Evolutionary conservation across 176 grass and related monocot species (phyloP).

Genomic region (Raddia guianensis): DNA sequence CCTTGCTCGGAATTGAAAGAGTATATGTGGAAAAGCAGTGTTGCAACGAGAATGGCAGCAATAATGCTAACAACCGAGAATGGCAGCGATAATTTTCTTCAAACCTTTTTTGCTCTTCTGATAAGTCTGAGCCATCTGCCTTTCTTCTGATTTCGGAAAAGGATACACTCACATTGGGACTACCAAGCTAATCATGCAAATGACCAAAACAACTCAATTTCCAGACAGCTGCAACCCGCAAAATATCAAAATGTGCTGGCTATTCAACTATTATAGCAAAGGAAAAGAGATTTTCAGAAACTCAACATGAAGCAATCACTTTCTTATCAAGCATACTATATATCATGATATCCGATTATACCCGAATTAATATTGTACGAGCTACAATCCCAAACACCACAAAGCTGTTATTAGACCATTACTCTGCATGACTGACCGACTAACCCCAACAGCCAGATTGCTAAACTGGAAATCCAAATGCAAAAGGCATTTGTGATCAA

Average conservation of each 20-base stretch:
- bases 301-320: not conserved
- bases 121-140: not conserved
- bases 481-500: constrained; percentile 43
- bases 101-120: not conserved
- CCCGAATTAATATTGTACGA: constrained; percentile 48
- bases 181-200: not conserved
- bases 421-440: constrained; percentile 33
- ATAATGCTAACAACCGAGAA: not conserved
- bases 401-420: constrained; percentile 33
- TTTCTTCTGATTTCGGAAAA: not conserved
- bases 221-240: not conserved
- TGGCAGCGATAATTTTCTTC: not conserved
- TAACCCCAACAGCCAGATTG: constrained; percentile 9
- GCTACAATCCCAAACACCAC: constrained; percentile 45
- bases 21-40: not conserved
- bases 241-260: not conserved
- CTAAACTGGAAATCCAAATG: constrained; percentile 52
- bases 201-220: not conserved
- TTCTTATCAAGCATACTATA: constrained; percentile 52
- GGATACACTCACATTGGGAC: not conserved
- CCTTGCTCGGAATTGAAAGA: not conserved
- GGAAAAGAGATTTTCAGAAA: not conserved
- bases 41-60: not conserved
- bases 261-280: not conserved
- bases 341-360: constrained; percentile 48